Evolutionary conservation across 2,329 filamentous ascomycete genomes (phyloP), one percentile per base, ranked within the genome.

Genomic region (Parascedosporium putredinis): DNA sequence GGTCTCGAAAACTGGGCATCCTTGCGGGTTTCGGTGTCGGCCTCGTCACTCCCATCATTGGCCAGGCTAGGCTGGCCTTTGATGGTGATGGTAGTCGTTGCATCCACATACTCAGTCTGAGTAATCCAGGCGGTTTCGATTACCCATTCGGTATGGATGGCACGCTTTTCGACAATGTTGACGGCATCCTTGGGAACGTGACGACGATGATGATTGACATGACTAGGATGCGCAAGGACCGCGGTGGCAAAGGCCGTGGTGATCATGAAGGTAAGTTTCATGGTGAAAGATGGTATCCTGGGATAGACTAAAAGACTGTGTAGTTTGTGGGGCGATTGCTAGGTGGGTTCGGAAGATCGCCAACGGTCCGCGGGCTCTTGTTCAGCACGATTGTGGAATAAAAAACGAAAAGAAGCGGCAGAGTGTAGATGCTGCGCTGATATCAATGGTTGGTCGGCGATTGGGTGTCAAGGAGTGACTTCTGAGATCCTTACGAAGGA

Each of bases 151-250:
- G 64, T 56, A 45, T 64, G 55, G 29, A 54, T 31, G 1, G 25
- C 49, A 18, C 49, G 49, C 47, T 50, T 50, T 20, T 47, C 42
- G 22, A 20, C 43, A 34, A 40, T 33, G 45, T 24, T 25, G 27
- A 65, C 64, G 54, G 63, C 63, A 45, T 56, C 53, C 47, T 62
- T 59, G 46, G 54, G n/a, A n/a, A n/a, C 59, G 53, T 69, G 67
- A 53, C 64, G 63, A 55, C 67, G 61, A 53, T 62, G 62, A 50
- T 62, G 62, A 50, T 56, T 55, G 56, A 67, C 64, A 56, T 60
- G 65, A 54, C 68, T 70, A 52, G 76, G 76, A 62, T 79, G 72
- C 55, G 76, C 76, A 51, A 71, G 60, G 56, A 68, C 73, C 49
- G 65, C 55, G 36, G 70, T 65, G 55, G 71, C 70, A 60, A 74